A percentile compares a stretch with the other conserved stretches of the same genome.
phyloP scores from a whole-genome alignment of 2,329 filamentous ascomycete genomes.

The Lizonia empirigonia region DNA sequence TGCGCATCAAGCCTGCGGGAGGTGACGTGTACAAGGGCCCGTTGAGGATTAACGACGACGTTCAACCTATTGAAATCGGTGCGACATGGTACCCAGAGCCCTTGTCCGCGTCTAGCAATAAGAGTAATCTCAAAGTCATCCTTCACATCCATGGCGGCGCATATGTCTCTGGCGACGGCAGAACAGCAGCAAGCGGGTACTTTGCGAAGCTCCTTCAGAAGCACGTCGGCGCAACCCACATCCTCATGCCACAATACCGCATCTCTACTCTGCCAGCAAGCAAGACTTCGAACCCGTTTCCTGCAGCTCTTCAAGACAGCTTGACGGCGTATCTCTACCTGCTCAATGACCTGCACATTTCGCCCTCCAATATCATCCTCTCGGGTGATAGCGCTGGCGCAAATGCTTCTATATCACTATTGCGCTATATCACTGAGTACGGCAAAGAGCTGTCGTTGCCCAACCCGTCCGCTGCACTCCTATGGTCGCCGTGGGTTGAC shows the following conservation, averaged over 20 bases:
- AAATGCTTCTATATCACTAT: conserved; percentile 53
- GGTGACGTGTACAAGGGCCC: conserved; percentile 38
- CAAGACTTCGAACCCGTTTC: conserved; percentile 52
- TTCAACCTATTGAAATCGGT: conserved; percentile 48
- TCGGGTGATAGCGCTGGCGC: conserved; percentile 59
- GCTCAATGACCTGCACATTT: conserved; percentile 48
- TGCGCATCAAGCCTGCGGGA: conserved; percentile 35
- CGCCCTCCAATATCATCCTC: conserved; percentile 51
- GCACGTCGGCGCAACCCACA: conserved; percentile 46
- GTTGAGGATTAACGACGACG: conserved; percentile 35
- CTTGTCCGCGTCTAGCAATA: conserved; percentile 18
- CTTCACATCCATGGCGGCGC: conserved; percentile 59
- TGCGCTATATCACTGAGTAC: conserved; percentile 55
- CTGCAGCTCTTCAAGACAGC: conserved; percentile 58
- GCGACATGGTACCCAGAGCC: conserved; percentile 52
- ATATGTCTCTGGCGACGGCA: conserved; percentile 53
- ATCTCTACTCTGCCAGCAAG: conserved; percentile 50
- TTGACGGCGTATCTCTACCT: conserved; percentile 56
- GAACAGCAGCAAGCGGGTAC: conserved; percentile 43
- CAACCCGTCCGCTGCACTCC: conserved; percentile 45
- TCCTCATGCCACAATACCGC: conserved; percentile 57
- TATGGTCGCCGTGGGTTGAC: conserved; percentile 55
- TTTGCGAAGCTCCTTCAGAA: conserved; percentile 42
- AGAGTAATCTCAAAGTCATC: conserved; percentile 41
- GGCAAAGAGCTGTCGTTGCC: conserved; percentile 43